Percentiles rank a stretch among this genome's conserved stretches.
Conservation (phyloP, 805 yeast genomes). For the Cyberlindnera maritima region DNA sequence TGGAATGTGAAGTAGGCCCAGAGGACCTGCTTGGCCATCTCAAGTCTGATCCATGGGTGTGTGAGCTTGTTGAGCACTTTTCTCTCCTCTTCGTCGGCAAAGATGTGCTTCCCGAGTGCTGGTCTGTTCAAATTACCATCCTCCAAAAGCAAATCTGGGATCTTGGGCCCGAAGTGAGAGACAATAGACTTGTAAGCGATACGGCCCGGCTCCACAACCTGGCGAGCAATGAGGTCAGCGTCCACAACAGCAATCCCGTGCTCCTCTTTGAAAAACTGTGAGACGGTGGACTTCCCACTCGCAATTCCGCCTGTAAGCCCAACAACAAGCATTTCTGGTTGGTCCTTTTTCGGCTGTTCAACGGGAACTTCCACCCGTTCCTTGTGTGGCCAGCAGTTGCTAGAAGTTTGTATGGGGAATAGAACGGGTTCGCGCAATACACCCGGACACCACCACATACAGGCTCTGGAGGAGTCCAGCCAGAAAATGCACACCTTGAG, state of each 20-base stretch:
- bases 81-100: slow-evolving; percentile 61
- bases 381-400: too few relatives aligned
- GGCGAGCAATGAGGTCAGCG: slow-evolving; percentile 87
- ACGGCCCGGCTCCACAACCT: slow-evolving; percentile 79
- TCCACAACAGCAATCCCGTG: slow-evolving; percentile 66
- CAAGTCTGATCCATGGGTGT: slow-evolving; percentile 78
- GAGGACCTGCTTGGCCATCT: slow-evolving; percentile 56
- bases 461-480: too few relatives aligned
- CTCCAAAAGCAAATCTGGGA: slow-evolving; percentile 45
- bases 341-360: background rate
- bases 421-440: too few relatives aligned
- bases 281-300: slow-evolving; percentile 93
- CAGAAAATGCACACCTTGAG: too few relatives aligned
- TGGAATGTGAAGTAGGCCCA: slow-evolving; percentile 56
- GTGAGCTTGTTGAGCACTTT: slow-evolving; percentile 66
- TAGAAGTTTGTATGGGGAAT: too few relatives aligned
- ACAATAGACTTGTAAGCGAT: slow-evolving; percentile 68
- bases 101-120: slow-evolving; percentile 75
- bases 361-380: too few relatives aligned
- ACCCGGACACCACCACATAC: too few relatives aligned
- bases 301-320: slow-evolving; percentile 99
- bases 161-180: slow-evolving; percentile 49
- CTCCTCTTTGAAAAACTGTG: slow-evolving; percentile 49
- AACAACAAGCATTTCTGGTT: slow-evolving; percentile 74
- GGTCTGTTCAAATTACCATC: slow-evolving; percentile 56